Conservation (phyloP, 208 protist species). For the Trypanosoma cruzi region DNA sequence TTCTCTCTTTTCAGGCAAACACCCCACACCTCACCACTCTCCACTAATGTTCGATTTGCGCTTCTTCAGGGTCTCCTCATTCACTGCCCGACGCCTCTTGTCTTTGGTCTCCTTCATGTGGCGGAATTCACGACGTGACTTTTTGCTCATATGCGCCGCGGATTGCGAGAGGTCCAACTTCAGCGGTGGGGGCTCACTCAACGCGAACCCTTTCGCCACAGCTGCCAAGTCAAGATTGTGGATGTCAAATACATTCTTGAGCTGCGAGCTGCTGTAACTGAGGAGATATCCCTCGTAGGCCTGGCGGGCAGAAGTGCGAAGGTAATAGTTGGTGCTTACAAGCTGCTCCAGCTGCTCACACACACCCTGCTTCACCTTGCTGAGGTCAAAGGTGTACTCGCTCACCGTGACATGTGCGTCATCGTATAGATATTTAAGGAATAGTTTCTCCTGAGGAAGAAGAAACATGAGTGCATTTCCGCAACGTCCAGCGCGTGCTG, state of each 20-base stretch:
- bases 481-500: constrained; percentile 94
- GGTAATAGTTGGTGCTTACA: constrained; percentile 98
- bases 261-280: constrained; percentile 97
- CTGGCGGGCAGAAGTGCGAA: constrained; percentile 96
- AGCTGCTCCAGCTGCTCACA: constrained; percentile 97
- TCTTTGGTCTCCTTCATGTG: constrained; percentile 78
- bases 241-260: constrained; percentile 99
- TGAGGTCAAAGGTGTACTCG: constrained; percentile 97
- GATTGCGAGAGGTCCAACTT: constrained; percentile 93
- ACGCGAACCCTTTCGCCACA: constrained; percentile 94
- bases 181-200: constrained; percentile 91
- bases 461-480: constrained; percentile 98
- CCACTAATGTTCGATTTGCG: constrained; percentile 88
- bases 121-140: constrained; percentile 76
- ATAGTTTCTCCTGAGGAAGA: constrained; percentile 97
- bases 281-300: constrained; percentile 98
- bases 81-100: constrained; percentile 44
- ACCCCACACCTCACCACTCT: constrained; percentile 52
- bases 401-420: constrained; percentile 96
- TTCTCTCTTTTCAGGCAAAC: background rate
- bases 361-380: constrained; percentile 95
- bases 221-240: constrained; percentile 95
- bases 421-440: constrained; percentile 99
- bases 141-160: constrained; percentile 91
- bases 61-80: constrained; percentile 45